Evolutionary conservation across 352 stramenopile species (phyloP).

Genomic region (Globisporangium solare): DNA sequence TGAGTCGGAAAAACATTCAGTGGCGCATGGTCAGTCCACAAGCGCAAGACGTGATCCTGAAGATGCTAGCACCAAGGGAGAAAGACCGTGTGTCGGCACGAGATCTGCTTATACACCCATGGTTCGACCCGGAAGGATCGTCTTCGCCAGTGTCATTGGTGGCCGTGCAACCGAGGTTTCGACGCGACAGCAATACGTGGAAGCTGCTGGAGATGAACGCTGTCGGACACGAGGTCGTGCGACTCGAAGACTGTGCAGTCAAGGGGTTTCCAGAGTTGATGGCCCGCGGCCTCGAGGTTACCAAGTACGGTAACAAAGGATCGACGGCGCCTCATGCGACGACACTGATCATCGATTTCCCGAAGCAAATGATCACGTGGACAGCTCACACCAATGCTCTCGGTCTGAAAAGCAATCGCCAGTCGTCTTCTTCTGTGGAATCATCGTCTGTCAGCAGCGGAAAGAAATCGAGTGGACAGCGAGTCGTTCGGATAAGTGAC

Average conservation of each 20-base stretch:
- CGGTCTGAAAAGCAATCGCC: constrained; percentile 2
- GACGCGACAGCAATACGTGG: constrained; percentile 10
- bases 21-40: constrained; percentile 48
- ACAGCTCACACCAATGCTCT: constrained; percentile 29
- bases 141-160: not conserved
- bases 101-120: constrained; percentile 57
- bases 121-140: constrained; percentile 31
- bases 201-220: constrained; percentile 12
- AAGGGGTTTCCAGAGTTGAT: constrained; percentile 70
- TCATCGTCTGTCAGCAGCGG: too few relatives aligned
- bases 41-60: constrained; percentile 57
- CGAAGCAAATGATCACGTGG: constrained; percentile 47
- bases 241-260: constrained; percentile 44
- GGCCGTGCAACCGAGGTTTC: not conserved
- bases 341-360: constrained; percentile 52
- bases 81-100: constrained; percentile 55
- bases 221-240: constrained; percentile 21
- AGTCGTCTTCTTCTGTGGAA: too few relatives aligned
- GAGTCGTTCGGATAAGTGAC: constrained; percentile 40
- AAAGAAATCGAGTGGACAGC: constrained; percentile 9
- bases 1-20: constrained; percentile 47
- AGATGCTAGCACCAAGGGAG: constrained; percentile 49
- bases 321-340: constrained; percentile 39
- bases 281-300: constrained; percentile 48
- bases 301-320: constrained; percentile 51